phyloP scores from a whole-genome alignment of 495 filamentous ascomycete genomes.

The Podospora bellae-mahoneyi region DNA sequence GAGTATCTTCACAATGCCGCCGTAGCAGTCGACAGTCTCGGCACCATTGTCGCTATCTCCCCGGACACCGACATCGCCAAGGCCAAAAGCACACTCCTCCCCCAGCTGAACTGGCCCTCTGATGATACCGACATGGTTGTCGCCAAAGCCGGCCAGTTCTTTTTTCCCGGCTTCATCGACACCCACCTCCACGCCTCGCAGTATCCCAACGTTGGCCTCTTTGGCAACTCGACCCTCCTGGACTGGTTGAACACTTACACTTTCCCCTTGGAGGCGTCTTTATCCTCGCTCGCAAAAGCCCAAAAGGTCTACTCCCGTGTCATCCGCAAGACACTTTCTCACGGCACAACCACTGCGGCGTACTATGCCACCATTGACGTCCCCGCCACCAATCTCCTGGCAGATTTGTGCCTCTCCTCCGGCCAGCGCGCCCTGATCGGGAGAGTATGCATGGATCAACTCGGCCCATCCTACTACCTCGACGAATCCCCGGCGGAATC shows the following conservation, averaged over 20 bases:
- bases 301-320: conserved; percentile 68
- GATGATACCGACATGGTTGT: background rate
- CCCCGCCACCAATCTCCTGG: conserved; percentile 79
- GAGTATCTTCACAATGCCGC: conserved; percentile 57
- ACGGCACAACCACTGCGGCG: conserved; percentile 86
- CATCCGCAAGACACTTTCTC: conserved; percentile 71
- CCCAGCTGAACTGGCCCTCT: conserved; percentile 38
- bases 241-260: conserved; percentile 93
- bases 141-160: conserved; percentile 57
- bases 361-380: conserved; percentile 91
- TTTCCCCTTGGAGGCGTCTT: conserved; percentile 83
- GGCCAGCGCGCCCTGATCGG: conserved; percentile 91
- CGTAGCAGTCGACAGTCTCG: conserved; percentile 62
- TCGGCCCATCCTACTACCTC: conserved; percentile 70
- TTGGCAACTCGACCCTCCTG: conserved; percentile 83
- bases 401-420: conserved; percentile 65
- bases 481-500: conserved; percentile 60
- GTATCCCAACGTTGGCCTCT: conserved; percentile 88
- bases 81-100: conserved; percentile 26
- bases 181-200: conserved; percentile 94
- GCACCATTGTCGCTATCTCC: conserved; percentile 62
- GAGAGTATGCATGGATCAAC: conserved; percentile 83
- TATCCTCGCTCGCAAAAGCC: conserved; percentile 48
- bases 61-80: conserved; percentile 25
- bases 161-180: conserved; percentile 94